Conservation (phyloP, 75 land plant species). For the Sequoia sempervirens region DNA sequence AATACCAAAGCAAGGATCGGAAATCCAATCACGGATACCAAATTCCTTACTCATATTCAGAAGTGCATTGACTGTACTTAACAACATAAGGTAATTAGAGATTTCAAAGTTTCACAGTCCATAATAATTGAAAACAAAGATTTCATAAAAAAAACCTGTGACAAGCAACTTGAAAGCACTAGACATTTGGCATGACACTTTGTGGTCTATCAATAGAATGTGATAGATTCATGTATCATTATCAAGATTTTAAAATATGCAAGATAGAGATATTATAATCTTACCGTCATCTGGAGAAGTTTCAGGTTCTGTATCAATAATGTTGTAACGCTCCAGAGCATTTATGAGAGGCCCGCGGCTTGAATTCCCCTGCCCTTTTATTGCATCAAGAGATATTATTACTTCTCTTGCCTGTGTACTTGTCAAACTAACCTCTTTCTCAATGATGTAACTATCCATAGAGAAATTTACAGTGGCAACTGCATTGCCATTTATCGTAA, state of each 20-base stretch:
- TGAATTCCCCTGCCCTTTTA: not conserved
- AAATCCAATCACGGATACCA: not conserved
- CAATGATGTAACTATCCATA: not conserved
- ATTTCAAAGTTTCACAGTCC: no score
- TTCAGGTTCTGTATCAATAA: not conserved
- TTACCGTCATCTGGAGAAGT: not conserved
- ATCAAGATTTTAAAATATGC: not conserved
- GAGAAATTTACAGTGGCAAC: not conserved
- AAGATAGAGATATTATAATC: not conserved
- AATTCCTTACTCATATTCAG: no score
- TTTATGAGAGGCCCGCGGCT: not conserved
- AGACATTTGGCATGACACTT: not conserved
- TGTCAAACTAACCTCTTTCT: not conserved
- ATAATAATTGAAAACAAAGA: no score
- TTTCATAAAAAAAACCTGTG: not conserved
- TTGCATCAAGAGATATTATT: not conserved
- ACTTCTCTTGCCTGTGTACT: not conserved
- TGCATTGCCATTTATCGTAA: not conserved
- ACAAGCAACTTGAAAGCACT: not conserved
- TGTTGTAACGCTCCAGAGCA: not conserved
- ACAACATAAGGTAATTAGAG: no score
- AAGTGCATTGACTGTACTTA: not conserved
- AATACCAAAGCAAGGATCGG: not conserved
- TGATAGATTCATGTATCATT: not conserved
- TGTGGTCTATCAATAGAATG: not conserved